Percentiles rank a stretch among this genome's conserved stretches.
Conservation (phyloP, 2,329 filamentous ascomycete species). For the Fusarium anthophilum region DNA sequence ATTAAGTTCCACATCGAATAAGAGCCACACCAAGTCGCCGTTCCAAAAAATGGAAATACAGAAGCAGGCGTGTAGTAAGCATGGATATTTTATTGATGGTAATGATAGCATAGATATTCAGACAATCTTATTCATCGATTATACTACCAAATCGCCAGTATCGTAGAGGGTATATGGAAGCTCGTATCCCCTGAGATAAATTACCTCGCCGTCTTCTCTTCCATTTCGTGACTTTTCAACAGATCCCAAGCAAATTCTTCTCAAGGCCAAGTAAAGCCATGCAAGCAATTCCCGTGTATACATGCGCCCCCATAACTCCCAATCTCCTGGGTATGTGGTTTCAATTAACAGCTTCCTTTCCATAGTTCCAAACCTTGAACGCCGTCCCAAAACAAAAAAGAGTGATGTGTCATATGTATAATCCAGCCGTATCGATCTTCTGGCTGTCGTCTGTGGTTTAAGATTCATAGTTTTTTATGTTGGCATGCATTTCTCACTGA, state of each 20-base stretch:
- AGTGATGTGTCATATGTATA: neutral
- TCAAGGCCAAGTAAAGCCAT: constrained; percentile 14
- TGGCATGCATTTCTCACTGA: constrained; percentile 36
- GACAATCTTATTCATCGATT: constrained; percentile 25
- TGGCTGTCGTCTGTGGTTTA: neutral
- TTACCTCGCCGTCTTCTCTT: constrained; percentile 9
- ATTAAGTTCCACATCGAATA: constrained; percentile 40
- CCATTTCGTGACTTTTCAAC: constrained; percentile 24
- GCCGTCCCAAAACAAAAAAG: constrained; percentile 30
- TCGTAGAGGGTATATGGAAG: constrained; percentile 39
- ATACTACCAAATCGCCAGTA: constrained; percentile 21
- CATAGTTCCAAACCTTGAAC: constrained; percentile 31
- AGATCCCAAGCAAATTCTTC: constrained; percentile 31
- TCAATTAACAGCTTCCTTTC: constrained; percentile 35
- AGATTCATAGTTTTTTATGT: neutral
- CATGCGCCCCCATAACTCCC: constrained; percentile 43
- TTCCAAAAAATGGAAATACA: neutral
- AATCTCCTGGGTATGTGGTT: constrained; percentile 41
- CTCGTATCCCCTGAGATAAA: constrained; percentile 11
- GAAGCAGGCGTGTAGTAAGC: neutral
- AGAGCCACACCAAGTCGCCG: neutral
- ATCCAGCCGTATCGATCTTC: neutral
- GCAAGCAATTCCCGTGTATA: constrained; percentile 28
- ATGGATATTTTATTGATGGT: neutral
- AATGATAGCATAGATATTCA: neutral